phyloP scores from a whole-genome alignment of 305 asterid species.

The Fraxinus nigra region DNA sequence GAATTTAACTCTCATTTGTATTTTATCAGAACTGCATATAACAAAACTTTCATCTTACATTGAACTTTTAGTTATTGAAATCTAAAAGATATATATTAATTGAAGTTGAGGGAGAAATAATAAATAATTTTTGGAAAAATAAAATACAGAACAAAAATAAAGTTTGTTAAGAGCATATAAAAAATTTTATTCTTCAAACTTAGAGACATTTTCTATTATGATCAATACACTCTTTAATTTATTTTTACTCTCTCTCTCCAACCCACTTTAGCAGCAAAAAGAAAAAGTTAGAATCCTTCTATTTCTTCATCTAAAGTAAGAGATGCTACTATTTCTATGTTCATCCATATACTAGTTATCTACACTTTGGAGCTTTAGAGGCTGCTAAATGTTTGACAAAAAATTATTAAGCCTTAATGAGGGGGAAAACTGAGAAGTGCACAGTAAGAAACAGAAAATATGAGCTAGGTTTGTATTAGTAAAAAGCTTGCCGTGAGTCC shows the following conservation, averaged over 20 bases:
- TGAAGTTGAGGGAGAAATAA: background rate
- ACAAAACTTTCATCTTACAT: background rate
- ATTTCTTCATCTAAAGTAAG: background rate
- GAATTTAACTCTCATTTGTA: background rate
- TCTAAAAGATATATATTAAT: too few species aligned
- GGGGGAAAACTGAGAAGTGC: background rate
- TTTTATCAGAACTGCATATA: background rate
- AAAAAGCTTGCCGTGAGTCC: background rate
- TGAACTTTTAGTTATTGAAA: background rate
- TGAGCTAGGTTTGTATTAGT: background rate
- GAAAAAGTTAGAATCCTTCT: background rate
- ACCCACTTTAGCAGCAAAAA: slow-evolving; percentile 2
- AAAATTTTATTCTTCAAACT: too few species aligned
- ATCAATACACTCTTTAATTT: background rate
- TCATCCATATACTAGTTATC: background rate
- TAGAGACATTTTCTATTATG: background rate
- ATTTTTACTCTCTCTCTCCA: background rate
- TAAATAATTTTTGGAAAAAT: background rate
- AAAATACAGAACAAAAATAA: background rate
- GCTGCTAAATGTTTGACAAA: background rate
- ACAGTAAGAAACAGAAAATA: background rate
- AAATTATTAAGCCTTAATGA: background rate
- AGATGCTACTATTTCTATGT: background rate
- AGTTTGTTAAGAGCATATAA: background rate
- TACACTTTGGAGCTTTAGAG: background rate